phyloP scores from a whole-genome alignment of 1,139 yeast genomes.

The Scheffersomyces quercinus region DNA sequence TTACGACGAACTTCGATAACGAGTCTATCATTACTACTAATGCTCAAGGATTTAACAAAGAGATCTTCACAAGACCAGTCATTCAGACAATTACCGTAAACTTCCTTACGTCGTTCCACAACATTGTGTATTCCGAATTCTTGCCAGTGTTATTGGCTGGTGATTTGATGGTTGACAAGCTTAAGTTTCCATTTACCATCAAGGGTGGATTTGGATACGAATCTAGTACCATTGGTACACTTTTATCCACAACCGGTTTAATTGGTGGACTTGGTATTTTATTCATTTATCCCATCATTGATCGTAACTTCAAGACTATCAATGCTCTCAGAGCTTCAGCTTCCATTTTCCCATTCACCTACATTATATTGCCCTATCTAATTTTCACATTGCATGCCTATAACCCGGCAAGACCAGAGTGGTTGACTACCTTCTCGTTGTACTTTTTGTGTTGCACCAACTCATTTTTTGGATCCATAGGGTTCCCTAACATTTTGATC shows the following conservation, averaged over 20 bases:
- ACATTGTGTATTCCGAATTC: conserved; percentile 21
- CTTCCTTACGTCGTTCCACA: conserved; percentile 19
- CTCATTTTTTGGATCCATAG: conserved; percentile 20
- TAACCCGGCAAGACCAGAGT: conserved; percentile 14
- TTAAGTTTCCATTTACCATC: conserved; percentile 20
- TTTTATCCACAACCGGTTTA: conserved; percentile 26
- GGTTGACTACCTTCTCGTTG: conserved; percentile 11
- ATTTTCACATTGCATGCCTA: conserved; percentile 21
- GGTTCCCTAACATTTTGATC: conserved; percentile 44
- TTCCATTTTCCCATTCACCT: conserved; percentile 23
- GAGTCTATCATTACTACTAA: conserved; percentile 1
- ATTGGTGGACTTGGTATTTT: conserved; percentile 25
- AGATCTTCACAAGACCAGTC: conserved; percentile 23
- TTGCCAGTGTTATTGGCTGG: conserved; percentile 25
- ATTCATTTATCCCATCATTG: conserved; percentile 24
- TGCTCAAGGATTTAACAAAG: conserved; percentile 3
- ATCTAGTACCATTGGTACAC: conserved; percentile 21
- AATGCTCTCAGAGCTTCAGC: conserved; percentile 21
- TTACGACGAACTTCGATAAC: background rate
- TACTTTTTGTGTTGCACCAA: conserved; percentile 19
- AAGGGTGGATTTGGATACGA: conserved; percentile 24
- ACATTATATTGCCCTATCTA: conserved; percentile 21
- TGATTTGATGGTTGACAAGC: conserved; percentile 9
- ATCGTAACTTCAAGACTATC: conserved; percentile 22
- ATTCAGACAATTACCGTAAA: conserved; percentile 20